Evolutionary conservation across 2,329 filamentous ascomycete genomes (phyloP), one percentile per base, ranked within the genome.

Genomic region (Colletotrichum eleusines): DNA sequence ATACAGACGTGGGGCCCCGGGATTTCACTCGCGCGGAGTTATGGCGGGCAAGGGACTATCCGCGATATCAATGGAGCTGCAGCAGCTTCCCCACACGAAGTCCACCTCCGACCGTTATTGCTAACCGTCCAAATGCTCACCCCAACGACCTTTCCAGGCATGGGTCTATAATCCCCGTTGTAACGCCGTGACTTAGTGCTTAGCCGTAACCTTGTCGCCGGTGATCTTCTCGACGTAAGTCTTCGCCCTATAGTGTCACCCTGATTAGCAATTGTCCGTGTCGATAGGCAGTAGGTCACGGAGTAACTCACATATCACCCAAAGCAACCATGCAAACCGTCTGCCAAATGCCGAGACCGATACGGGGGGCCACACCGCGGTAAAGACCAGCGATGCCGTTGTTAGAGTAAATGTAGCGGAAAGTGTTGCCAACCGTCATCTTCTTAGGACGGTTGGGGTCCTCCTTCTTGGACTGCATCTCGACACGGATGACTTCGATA

Each of bases 271-370:
- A n/a, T 60, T 38, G 26, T 51, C 31, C 23, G 28, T 54, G 18
- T 55, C 16, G 9, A 31, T 40, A 31, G 9, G 42, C 23, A 14
- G 44, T n/a, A 42, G 33, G 62, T 51, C n/a, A 26, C 50, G 59
- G 66, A 42, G 54, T 74, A 71, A 90, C 94, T 87, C 85, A 97
- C 94, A 97, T 95, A 85, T 98, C 96, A 84, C 96, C 96, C 83
- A 98, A 88, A 79, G 95, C 96, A 84, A 99, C 96, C 96, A 99
- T 99, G 89, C 96, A 99, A 79, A 99, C 92, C 73, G 96, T 99
- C 89, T 99, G 96, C 96, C 96, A 99, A 85, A 99, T 90, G 80
- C 96, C 92, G 74, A 99, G 91, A 76, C 95, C 95, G 81, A 99
- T 95, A 82, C 96, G 92, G 77, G 96, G 96, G 76, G 94, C 88